These are phyloP conservation scores for Fusarium caatingaense DNA, from an alignment of 2,329 filamentous ascomycete genomes.

Conservation along the genomic window DNA sequence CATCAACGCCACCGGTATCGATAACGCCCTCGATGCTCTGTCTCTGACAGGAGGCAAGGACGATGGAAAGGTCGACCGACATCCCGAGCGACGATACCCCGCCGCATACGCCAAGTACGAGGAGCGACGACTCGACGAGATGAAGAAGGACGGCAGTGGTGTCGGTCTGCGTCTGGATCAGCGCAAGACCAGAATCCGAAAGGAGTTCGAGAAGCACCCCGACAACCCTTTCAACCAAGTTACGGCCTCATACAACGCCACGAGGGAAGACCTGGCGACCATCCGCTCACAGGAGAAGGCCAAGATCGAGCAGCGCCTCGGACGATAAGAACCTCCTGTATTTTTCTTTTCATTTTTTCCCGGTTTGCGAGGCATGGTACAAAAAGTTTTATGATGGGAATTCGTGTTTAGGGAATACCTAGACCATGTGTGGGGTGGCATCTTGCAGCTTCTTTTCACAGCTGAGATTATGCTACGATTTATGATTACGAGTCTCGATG, in stretches of 20 bases:
- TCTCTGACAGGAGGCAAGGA: slow-evolving; percentile 69
- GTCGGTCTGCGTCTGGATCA: slow-evolving; percentile 83
- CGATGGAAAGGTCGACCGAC: slow-evolving; percentile 80
- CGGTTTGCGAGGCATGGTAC: not conserved
- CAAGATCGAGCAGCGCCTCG: slow-evolving; percentile 80
- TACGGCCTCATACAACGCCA: slow-evolving; percentile 78
- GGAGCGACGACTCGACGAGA: slow-evolving; percentile 83
- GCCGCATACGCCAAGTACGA: slow-evolving; percentile 87
- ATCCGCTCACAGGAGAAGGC: slow-evolving; percentile 73
- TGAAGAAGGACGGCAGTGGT: slow-evolving; percentile 80
- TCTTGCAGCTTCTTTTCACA: slow-evolving; percentile 17
- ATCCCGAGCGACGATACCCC: slow-evolving; percentile 88
- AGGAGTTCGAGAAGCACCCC: slow-evolving; percentile 94
- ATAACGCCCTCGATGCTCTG: slow-evolving; percentile 91
- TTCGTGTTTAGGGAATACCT: slow-evolving; percentile 29
- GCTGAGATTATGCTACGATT: slow-evolving; percentile 11
- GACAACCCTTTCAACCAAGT: slow-evolving; percentile 97
- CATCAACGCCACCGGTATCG: slow-evolving; percentile 87
- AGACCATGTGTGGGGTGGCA: slow-evolving; percentile 34
- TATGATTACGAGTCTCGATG: slow-evolving; percentile 1
- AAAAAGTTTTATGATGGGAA: slow-evolving; percentile 27
- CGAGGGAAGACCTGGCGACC: slow-evolving; percentile 78
- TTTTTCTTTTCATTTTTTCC: not conserved
- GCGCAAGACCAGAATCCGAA: slow-evolving; percentile 83
- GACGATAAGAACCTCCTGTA: slow-evolving; percentile 39